Percentiles rank a stretch among this genome's conserved stretches.
These are phyloP conservation scores for Taphrina sp. DNA, from an alignment of 1,139 yeast species.

Conservation along the genomic window DNA sequence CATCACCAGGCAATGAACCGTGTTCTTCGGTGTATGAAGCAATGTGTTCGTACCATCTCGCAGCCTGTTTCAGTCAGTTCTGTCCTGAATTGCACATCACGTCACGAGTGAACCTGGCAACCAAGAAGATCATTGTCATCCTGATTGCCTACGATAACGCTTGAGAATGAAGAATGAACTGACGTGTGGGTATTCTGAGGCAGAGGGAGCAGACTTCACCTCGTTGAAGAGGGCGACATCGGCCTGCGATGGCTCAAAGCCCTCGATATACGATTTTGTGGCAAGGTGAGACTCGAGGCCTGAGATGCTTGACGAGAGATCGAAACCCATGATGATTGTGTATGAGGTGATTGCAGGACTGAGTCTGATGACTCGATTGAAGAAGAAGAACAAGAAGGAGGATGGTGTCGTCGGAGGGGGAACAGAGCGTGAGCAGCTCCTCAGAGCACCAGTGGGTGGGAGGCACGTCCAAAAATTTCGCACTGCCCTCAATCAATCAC, in stretches of 20 bases:
- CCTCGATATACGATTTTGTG: constrained; percentile 58
- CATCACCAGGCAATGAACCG: constrained; percentile 44
- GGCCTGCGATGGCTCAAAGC: constrained; percentile 89
- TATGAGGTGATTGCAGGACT: too few species aligned
- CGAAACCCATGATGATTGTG: constrained; percentile 24
- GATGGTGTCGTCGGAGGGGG: too few species aligned
- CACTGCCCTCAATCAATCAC: too few species aligned
- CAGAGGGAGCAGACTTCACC: constrained; percentile 61
- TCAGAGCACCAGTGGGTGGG: too few species aligned
- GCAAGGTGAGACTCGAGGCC: constrained; percentile 35
- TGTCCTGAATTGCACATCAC: too few species aligned
- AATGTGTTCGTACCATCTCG: constrained; percentile 99
- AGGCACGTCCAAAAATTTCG: too few species aligned
- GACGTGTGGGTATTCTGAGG: constrained; percentile 81
- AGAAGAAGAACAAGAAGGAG: too few species aligned
- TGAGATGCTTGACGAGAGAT: constrained; percentile 24
- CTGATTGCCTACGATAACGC: background rate
- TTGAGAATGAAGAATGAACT: background rate
- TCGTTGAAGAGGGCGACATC: constrained; percentile 91
- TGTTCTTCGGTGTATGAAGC: constrained; percentile 88
- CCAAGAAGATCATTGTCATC: background rate
- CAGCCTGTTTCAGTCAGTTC: too few species aligned
- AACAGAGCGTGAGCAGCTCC: too few species aligned
- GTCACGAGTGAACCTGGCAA: too few species aligned
- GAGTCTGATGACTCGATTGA: too few species aligned